A percentile compares a stretch with the other conserved stretches of the same genome.
phyloP scores from a whole-genome alignment of 371 early-diverging fungal genomes.

The Thermomucor indicae-seudaticae region DNA sequence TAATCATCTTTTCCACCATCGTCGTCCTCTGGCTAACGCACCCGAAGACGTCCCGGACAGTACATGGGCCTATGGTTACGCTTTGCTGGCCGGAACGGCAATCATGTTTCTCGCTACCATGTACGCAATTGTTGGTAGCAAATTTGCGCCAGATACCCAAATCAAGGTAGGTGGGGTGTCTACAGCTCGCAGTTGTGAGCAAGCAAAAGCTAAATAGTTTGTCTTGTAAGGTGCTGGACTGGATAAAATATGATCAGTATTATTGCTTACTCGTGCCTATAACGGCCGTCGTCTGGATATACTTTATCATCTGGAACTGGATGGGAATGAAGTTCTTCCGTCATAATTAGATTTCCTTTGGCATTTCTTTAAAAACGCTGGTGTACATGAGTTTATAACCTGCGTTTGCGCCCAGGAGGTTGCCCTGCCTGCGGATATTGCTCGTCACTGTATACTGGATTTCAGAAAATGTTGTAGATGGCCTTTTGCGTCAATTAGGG shows the following conservation, averaged over 20 bases:
- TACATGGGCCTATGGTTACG: conserved; percentile 70
- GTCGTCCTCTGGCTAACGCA: conserved; percentile 48
- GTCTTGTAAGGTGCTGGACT: conserved; percentile 52
- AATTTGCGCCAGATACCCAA: conserved; percentile 68
- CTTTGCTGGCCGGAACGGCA: conserved; percentile 57
- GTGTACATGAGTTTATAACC: no score
- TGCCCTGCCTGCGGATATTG: no score
- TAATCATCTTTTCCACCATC: not conserved
- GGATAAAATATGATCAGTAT: conserved; percentile 77
- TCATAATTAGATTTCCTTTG: conserved; percentile 60
- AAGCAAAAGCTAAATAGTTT: not conserved
- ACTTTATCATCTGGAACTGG: conserved; percentile 91
- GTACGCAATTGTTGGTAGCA: conserved; percentile 69
- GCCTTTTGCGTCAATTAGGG: no score
- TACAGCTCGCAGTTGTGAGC: not conserved
- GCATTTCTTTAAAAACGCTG: no score
- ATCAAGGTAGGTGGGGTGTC: conserved; percentile 38
- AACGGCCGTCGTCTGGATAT: conserved; percentile 71
- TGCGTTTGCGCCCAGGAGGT: no score
- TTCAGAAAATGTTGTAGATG: no score
- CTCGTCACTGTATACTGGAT: no score
- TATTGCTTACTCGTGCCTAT: conserved; percentile 83
- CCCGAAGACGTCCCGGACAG: conserved; percentile 62
- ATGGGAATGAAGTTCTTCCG: conserved; percentile 93
- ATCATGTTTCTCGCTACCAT: conserved; percentile 55